Conservation (phyloP, 2,329 filamentous ascomycete genomes). For the Periconia sp. region DNA sequence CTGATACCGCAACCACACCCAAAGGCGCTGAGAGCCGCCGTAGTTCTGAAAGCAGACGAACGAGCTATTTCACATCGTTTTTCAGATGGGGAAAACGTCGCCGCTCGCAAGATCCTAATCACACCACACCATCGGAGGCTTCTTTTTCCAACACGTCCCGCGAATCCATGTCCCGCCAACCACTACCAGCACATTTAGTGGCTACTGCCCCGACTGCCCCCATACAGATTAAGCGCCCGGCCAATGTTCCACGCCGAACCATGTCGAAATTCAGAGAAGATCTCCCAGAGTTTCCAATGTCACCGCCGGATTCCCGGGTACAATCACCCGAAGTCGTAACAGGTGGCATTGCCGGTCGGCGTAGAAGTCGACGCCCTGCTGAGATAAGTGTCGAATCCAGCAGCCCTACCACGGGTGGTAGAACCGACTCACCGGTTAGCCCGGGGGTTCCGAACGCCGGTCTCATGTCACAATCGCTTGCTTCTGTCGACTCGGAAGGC, state of each 20-base stretch:
- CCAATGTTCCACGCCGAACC: conserved; percentile 71
- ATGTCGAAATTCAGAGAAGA: conserved; percentile 93
- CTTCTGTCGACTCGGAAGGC: conserved; percentile 91
- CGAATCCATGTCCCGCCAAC: conserved; percentile 73
- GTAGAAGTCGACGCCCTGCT: conserved; percentile 42
- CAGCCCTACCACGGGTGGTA: conserved; percentile 23
- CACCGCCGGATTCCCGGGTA: conserved; percentile 80
- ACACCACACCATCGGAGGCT: conserved; percentile 64
- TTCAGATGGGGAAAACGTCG: conserved; percentile 65
- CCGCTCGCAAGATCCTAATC: conserved; percentile 51
- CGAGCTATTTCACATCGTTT: conserved; percentile 54
- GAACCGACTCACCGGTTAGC: conserved; percentile 48
- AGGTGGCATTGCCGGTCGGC: conserved; percentile 45
- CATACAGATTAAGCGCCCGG: conserved; percentile 49
- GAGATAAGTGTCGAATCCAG: conserved; percentile 29
- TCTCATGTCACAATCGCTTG: conserved; percentile 76
- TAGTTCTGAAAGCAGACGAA: conserved; percentile 40
- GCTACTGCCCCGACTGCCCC: conserved; percentile 41
- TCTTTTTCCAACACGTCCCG: conserved; percentile 85
- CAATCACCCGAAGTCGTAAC: conserved; percentile 69
- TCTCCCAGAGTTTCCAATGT: conserved; percentile 80
- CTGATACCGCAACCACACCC: conserved; percentile 31
- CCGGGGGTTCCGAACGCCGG: conserved; percentile 32
- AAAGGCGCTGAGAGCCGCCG: conserved; percentile 30
- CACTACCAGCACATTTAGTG: conserved; percentile 53